These are phyloP conservation scores for Hortaea werneckii DNA, from an alignment of 2,329 filamentous ascomycete genomes.

Conservation along the genomic window DNA sequence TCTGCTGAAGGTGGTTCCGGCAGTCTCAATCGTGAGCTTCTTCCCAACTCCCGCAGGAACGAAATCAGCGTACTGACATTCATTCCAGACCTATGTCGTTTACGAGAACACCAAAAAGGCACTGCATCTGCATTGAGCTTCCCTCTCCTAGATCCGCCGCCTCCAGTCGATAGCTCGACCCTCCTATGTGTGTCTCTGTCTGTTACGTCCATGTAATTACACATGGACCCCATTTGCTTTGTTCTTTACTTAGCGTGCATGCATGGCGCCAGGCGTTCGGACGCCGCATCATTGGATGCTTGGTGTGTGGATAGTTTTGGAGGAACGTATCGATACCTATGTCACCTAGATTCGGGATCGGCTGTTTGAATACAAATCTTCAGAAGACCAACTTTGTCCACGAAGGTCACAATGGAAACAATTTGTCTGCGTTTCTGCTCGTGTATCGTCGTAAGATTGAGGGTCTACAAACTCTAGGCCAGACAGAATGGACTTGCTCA, in stretches of 20 bases:
- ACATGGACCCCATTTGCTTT: not conserved
- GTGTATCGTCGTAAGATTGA: no score
- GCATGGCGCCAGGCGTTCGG: not conserved
- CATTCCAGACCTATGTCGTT: conserved; percentile 58
- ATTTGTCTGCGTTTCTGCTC: no score
- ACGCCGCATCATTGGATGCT: not conserved
- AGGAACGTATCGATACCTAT: no score
- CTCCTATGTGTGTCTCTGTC: no score
- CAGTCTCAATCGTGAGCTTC: conserved; percentile 64
- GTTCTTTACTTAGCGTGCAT: not conserved
- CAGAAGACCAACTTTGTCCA: no score
- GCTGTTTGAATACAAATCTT: no score
- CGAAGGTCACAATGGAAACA: no score
- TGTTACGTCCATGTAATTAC: no score
- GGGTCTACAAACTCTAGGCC: no score
- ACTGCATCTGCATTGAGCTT: conserved; percentile 33
- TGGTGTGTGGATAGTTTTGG: not conserved
- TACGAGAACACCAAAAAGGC: conserved; percentile 82
- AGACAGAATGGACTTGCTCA: no score
- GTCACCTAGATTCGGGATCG: no score
- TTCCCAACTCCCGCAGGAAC: not conserved
- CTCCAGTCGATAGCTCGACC: not conserved
- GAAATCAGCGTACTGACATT: not conserved
- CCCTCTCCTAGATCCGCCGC: not conserved
- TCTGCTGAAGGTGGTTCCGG: conserved; percentile 88